Conservation (phyloP, 306 rosid species). For the Neltuma alba region DNA sequence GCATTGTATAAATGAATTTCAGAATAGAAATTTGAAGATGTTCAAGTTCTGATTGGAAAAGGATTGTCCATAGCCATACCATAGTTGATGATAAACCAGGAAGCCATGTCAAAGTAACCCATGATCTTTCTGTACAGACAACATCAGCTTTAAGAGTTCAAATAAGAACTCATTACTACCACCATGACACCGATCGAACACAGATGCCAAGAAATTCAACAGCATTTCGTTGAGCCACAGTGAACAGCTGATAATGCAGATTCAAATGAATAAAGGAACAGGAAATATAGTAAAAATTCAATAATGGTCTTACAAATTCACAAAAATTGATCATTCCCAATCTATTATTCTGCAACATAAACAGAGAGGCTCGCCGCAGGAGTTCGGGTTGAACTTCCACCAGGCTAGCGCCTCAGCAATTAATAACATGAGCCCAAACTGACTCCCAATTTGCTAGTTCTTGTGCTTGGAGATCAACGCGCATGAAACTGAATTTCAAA, state of each 20-base stretch:
- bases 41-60: conserved; percentile 78
- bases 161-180: conserved; percentile 62
- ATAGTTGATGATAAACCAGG: conserved; percentile 57
- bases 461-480: no score
- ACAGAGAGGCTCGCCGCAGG: conserved; percentile 71
- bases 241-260: conserved; percentile 51
- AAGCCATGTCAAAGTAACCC: conserved; percentile 71
- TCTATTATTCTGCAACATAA: conserved; percentile 59
- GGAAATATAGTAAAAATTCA: conserved; percentile 41
- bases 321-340: conserved; percentile 70
- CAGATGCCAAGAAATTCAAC: conserved; percentile 67
- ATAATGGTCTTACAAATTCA: conserved; percentile 70
- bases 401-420: no score
- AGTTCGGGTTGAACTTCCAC: conserved; percentile 78
- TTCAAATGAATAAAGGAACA: conserved; percentile 24
- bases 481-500: no score
- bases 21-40: conserved; percentile 76
- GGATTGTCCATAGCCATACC: conserved; percentile 61
- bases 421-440: no score
- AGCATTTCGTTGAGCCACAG: conserved; percentile 73
- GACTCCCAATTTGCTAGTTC: no score
- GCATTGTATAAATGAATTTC: conserved; percentile 63
- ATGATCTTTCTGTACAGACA: conserved; percentile 72
- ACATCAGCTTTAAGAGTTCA: conserved; percentile 67
- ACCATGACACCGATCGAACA: conserved; percentile 49